Percentiles rank a stretch among this genome's conserved stretches.
phyloP scores from a whole-genome alignment of 73 alveolate genomes.

The Durusdinium trenchii region DNA sequence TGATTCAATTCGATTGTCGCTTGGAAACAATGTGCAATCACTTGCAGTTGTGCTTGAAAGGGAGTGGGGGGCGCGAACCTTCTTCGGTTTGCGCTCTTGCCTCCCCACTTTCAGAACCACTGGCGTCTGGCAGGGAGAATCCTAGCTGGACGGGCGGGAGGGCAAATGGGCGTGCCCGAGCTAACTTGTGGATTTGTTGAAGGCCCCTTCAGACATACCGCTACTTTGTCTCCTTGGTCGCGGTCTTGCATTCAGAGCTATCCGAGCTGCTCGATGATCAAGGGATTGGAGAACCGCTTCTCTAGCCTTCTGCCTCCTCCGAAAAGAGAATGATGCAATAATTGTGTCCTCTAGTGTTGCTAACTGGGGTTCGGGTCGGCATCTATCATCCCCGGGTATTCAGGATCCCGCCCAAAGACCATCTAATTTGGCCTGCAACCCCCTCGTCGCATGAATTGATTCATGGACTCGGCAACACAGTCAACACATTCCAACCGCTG shows the following conservation, averaged over 20 bases:
- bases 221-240: not conserved
- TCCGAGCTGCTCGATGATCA: not conserved
- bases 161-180: too few species aligned
- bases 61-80: too few species aligned
- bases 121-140: too few species aligned
- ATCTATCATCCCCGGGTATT: not conserved
- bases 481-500: not conserved
- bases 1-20: too few species aligned
- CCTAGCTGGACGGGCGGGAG: too few species aligned
- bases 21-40: too few species aligned
- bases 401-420: not conserved
- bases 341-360: not conserved
- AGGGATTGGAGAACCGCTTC: not conserved
- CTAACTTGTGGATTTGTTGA: too few species aligned
- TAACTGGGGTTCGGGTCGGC: not conserved
- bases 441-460: not conserved
- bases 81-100: too few species aligned
- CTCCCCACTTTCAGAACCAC: too few species aligned
- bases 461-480: not conserved
- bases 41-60: too few species aligned
- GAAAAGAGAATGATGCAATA: not conserved
- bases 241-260: not conserved
- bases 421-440: not conserved
- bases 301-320: not conserved
- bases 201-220: not conserved